Conservation (phyloP, 2,329 filamentous ascomycete species). For the Dactylellina cionopaga region DNA sequence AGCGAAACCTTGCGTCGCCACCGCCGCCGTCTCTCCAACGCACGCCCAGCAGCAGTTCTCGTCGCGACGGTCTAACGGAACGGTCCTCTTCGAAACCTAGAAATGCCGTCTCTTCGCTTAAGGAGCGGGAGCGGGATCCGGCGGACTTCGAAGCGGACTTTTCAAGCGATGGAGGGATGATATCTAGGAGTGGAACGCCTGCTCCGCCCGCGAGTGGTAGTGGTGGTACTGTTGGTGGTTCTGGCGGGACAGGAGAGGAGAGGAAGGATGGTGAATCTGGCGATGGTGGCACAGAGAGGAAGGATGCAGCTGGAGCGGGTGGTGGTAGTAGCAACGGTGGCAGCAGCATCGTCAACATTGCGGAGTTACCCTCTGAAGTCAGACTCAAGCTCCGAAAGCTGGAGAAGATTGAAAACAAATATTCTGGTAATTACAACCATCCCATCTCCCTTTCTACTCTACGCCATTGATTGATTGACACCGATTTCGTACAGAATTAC, state of each 20-base stretch:
- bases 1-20: slow-evolving; percentile 38
- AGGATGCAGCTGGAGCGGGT: slow-evolving; percentile 20
- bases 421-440: slow-evolving; percentile 74
- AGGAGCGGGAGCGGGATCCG: slow-evolving; percentile 49
- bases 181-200: slow-evolving; percentile 39
- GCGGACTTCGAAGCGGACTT: slow-evolving; percentile 51
- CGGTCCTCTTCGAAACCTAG: slow-evolving; percentile 40
- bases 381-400: slow-evolving; percentile 80
- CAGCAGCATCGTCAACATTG: slow-evolving; percentile 27
- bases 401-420: slow-evolving; percentile 88
- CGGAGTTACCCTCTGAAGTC: slow-evolving; percentile 78
- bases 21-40: slow-evolving; percentile 30
- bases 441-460: background rate
- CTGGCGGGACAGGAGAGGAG: slow-evolving; percentile 35
- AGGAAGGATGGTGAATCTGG: slow-evolving; percentile 37
- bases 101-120: slow-evolving; percentile 37
- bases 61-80: slow-evolving; percentile 26
- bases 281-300: slow-evolving; percentile 45
- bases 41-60: slow-evolving; percentile 36
- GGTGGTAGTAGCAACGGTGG: background rate
- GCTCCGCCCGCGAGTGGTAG: slow-evolving; percentile 23
- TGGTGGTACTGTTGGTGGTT: slow-evolving; percentile 7
- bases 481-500: slow-evolving; percentile 71
- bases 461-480: background rate
- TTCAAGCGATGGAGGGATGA: slow-evolving; percentile 37